phyloP scores from a whole-genome alignment of 177 flowering plant species.

The Viscum album region DNA sequence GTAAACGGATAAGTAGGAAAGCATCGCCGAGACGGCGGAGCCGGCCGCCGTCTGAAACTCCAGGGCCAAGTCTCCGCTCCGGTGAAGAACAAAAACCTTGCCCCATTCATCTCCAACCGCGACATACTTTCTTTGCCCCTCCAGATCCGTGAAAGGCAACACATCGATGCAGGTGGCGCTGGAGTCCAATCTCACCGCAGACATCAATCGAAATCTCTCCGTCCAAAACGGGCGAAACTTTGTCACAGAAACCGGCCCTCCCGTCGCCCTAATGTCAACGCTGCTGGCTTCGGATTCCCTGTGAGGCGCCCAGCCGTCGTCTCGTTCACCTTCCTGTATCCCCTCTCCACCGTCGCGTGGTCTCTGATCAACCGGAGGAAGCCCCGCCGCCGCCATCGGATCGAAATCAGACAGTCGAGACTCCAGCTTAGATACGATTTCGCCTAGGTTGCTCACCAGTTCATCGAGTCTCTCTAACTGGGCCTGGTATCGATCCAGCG shows the following conservation, averaged over 20 bases:
- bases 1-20: slow-evolving; percentile 54
- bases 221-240: slow-evolving; percentile 81
- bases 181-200: slow-evolving; percentile 72
- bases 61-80: slow-evolving; percentile 65
- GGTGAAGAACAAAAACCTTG: slow-evolving; percentile 50
- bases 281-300: slow-evolving; percentile 10
- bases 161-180: slow-evolving; percentile 58
- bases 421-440: slow-evolving; percentile 52
- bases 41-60: slow-evolving; percentile 40
- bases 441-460: slow-evolving; percentile 52
- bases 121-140: slow-evolving; percentile 73
- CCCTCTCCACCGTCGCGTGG: not conserved
- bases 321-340: slow-evolving; percentile 2
- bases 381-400: not conserved
- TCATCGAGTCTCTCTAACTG: slow-evolving; percentile 57
- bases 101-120: slow-evolving; percentile 83
- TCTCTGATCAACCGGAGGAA: slow-evolving; percentile 11
- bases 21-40: slow-evolving; percentile 55
- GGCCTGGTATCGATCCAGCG: slow-evolving; percentile 30
- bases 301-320: not conserved
- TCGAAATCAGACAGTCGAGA: slow-evolving; percentile 24
- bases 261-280: slow-evolving; percentile 11
- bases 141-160: slow-evolving; percentile 71
- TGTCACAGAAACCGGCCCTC: slow-evolving; percentile 41
- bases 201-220: slow-evolving; percentile 74